Percentiles rank a stretch among this genome's conserved stretches.
Conservation (phyloP, 108 stramenopile species). For the Parmales sp. region DNA sequence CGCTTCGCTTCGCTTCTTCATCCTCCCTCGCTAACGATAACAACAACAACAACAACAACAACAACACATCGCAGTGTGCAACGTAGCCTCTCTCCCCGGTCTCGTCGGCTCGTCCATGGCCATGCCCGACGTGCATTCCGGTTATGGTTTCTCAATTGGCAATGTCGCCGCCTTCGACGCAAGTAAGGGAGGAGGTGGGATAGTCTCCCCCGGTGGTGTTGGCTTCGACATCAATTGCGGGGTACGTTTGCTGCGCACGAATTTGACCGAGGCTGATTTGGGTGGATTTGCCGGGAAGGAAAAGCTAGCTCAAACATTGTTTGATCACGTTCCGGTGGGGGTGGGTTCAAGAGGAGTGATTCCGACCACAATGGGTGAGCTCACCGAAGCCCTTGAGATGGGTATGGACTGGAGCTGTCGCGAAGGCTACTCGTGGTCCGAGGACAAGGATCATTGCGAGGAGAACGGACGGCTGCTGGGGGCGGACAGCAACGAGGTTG, state of each 20-base stretch:
- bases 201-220: conserved; percentile 70
- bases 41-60: too few relatives aligned
- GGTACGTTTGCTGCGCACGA: conserved; percentile 67
- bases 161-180: conserved; percentile 84
- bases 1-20: background rate
- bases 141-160: conserved; percentile 77
- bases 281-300: conserved; percentile 23
- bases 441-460: conserved; percentile 68
- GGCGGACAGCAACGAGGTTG: conserved; percentile 51
- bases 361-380: conserved; percentile 39
- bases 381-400: conserved; percentile 54
- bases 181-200: conserved; percentile 55
- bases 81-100: conserved; percentile 74
- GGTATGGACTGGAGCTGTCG: conserved; percentile 68
- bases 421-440: conserved; percentile 71
- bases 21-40: background rate
- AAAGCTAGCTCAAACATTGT: conserved; percentile 55
- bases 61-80: too few relatives aligned
- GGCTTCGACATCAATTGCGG: conserved; percentile 74
- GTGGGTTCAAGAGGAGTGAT: conserved; percentile 66
- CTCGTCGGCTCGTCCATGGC: conserved; percentile 60
- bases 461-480: conserved; percentile 49
- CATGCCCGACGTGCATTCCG: conserved; percentile 72
- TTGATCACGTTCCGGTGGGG: conserved; percentile 75
- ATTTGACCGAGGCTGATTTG: conserved; percentile 57